Base-by-base conservation (phyloP, 2,329 filamentous ascomycete genomes). In the Cadophora malorum region DNA sequence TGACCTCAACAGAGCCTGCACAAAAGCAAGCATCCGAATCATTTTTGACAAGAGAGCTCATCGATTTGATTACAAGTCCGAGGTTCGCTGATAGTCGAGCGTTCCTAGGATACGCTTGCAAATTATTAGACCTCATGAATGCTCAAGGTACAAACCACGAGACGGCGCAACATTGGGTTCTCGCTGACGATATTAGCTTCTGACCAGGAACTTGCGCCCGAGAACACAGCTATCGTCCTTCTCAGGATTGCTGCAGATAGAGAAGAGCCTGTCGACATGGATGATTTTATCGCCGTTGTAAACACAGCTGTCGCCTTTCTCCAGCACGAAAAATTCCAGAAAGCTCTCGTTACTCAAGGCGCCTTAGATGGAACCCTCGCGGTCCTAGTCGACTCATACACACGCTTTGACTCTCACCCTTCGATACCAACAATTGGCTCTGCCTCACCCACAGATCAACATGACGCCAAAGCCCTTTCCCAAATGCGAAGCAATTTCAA, bases 301-400 rank as follows among this genome's bases (percentile, higher is more conserved):
- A 83, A 85, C 1, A 83, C 85, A 0, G 85, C 86, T 1, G 79
- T 86, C 1, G 80, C 83, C 10, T 90, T 89, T 71, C 82, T 90
- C 12, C 81, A 85, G 31, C 80, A 85, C 67, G 81, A 84, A 50
- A 77, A 78, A 1, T 82, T 88, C 69, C 87, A 89, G 73, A 75
- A 80, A 9, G 78, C 75, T 8, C 78, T 89, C 28, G 74, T 89
- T 33, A 59, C 70, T 49, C 70, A 74, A 31, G 73, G 72, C 38
- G 73, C 73, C 33, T 65, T 78, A 6, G 74, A 80, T 61, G 75
- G 83, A 4, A 82, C 89, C 58, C 78, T 89, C 23, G 72, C 78
- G 4, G 80, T 82, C 3, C 84, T 88, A 64, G 77, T 83, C 47
- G 81, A 83, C 69, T 80, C 83, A 1, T 83, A 86, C 68, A 79